Conservation (phyloP, 75 land plant genomes). For the Pseudotsuga menziesii region DNA sequence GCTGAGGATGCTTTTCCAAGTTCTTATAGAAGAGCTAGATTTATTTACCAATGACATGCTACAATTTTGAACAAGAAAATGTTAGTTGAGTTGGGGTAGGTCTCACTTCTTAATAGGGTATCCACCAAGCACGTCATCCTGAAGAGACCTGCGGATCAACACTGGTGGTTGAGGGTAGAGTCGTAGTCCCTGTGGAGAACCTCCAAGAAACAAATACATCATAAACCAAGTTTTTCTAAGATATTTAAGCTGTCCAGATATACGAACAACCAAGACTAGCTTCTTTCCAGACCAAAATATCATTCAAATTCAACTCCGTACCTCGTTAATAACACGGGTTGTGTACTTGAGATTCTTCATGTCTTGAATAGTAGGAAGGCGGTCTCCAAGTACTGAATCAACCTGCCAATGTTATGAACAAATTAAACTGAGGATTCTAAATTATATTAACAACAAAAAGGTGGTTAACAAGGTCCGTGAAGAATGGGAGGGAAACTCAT, state of each 20-base stretch:
- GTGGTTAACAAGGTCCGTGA: neutral
- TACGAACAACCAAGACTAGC: neutral
- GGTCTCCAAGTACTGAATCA: conserved; percentile 81
- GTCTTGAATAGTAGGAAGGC: conserved; percentile 78
- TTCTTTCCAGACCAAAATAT: neutral
- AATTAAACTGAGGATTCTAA: neutral
- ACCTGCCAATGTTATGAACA: conserved; percentile 42
- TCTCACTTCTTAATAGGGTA: conserved; percentile 71
- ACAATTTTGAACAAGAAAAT: neutral
- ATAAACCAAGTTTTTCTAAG: neutral
- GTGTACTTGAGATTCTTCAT: conserved; percentile 89
- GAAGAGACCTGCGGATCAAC: conserved; percentile 79
- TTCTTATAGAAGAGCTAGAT: neutral
- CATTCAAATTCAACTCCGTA: conserved; percentile 13
- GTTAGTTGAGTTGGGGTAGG: neutral
- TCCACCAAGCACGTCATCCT: conserved; percentile 71
- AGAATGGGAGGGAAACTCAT: neutral
- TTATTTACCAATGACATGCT: too few species aligned
- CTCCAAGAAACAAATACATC: neutral
- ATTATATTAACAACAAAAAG: neutral
- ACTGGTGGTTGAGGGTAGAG: conserved; percentile 98
- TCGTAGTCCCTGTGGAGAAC: conserved; percentile 72
- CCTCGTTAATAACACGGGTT: conserved; percentile 92
- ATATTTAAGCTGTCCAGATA: neutral
- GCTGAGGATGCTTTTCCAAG: neutral